Evolutionary conservation across 345 rosid genomes (phyloP), one percentile per base, ranked within the genome.

Genomic region (Punica granatum): DNA sequence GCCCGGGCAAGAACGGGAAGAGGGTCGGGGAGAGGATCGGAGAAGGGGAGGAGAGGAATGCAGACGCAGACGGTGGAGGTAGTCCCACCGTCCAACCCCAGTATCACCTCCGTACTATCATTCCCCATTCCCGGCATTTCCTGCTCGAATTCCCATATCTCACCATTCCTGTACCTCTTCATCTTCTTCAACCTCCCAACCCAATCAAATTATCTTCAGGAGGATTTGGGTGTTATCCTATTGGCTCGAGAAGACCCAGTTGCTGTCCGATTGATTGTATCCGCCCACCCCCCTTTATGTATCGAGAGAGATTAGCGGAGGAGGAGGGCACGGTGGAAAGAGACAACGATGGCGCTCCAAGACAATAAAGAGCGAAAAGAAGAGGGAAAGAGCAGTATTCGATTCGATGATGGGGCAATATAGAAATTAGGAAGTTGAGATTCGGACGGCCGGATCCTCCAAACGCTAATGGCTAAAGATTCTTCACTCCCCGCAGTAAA

Each of bases 61-160:
- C 90, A 88, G n/a, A 88, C 68, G 63, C 94, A 88, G 63, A 88
- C 82, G 13, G 94, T 88, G 28, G 94, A 88, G n/a, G 94, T 88
- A 13, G 89, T 76, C 30, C 90, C 89, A 0, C 94, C 94, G 48
- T 88, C 94, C 72, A 88, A 62, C 6, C 94, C 94, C 63, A 88
- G 60, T n/a, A 88, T 74, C 11, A 88, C 88, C 51, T 60, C 79
- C 28, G 15, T 63, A 18, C 70, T 23, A 63, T 68, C 43, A 5
- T 60, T 60, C 13, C 72, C 54, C 1, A 23, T 19, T 2, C 33
- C 72, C 68, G 58, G 61, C 54, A 73, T 56, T 66, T 83, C 80
- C 48, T 70, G 80, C 74, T 88, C 90, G 53, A 85, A 85, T 54
- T 84, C 90, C 93, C 87, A 81, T 69, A 84, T 78, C 76, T 84